Evolutionary conservation across 2,329 filamentous ascomycete genomes (phyloP), one percentile per base, ranked within the genome.

Genomic region (Alternaria metachromatica): DNA sequence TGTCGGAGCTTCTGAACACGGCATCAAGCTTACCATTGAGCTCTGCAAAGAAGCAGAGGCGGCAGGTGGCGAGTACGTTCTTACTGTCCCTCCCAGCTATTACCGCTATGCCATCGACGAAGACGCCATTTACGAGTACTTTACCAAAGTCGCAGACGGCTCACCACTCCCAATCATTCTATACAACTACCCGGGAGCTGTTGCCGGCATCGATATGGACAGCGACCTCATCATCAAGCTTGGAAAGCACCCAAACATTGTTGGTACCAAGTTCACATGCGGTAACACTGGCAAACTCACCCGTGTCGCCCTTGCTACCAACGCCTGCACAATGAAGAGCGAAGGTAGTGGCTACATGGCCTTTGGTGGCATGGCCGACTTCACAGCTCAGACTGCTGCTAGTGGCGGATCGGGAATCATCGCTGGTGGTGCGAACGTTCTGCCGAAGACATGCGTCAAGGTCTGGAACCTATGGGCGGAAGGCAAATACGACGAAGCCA

Each of bases 161-260:
- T 92, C 89, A 55, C 90, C 92, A 6, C 82, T 96, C 9, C 92
- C 92, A n/a, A 80, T 97, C 58, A 87, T 96, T 68, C 84, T 97
- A 51, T 97, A 97, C 87, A 97, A 96, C 84, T 97, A 96, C 83
- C 93, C 93, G 1, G 93, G 92, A 55, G 93, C 92, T 54, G 93
- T 96, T 6, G 87, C 92, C 6, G 93, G 93, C 55, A 91, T 96
- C 75, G 93, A 97, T 80, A 91, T 97, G 88, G 92, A 96, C 84
- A 94, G 91, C 62, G 93, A 97, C 78, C 86, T 95, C 63, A 87
- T 97, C 74, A 93, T 96, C 82, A 87, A 87, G 77, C 87, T 97
- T 41, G 91, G 90, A 48, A 83, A 89, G 77, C 93, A 96, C 82
- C 88, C 89, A 69, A 96, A 96, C 82, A 93, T 97, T 74, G 84